phyloP scores from a whole-genome alignment of 2,329 filamentous ascomycete species.

The Penicillium verrucosum region DNA sequence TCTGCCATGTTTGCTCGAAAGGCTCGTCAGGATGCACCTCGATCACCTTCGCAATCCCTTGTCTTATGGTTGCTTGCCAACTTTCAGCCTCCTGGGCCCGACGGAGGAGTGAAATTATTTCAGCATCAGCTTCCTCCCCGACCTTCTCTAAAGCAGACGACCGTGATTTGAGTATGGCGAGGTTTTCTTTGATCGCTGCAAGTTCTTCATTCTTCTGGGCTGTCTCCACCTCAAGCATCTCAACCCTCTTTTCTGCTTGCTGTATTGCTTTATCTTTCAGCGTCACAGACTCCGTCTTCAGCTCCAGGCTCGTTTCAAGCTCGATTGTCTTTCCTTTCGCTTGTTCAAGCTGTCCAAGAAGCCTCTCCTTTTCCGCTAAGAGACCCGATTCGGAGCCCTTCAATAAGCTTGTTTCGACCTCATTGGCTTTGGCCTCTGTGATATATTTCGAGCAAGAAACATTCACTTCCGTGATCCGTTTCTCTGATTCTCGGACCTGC shows the following conservation, averaged over 20 bases:
- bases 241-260: conserved; percentile 14
- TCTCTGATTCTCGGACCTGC: conserved; percentile 22
- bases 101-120: conserved; percentile 25
- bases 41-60: conserved; percentile 17
- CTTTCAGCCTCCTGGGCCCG: conserved; percentile 27
- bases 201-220: conserved; percentile 33
- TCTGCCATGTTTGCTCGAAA: conserved; percentile 19
- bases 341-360: conserved; percentile 22
- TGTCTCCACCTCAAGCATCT: conserved; percentile 13
- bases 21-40: conserved; percentile 16
- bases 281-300: conserved; percentile 4
- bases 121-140: conserved; percentile 21
- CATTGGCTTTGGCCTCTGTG: conserved; percentile 12
- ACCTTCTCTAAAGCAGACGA: conserved; percentile 18
- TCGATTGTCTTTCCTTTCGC: conserved; percentile 18
- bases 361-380: conserved; percentile 13
- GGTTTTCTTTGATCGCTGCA: conserved; percentile 4
- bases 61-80: conserved; percentile 22
- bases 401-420: conserved; percentile 21
- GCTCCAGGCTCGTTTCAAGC: conserved; percentile 19
- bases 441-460: conserved; percentile 11
- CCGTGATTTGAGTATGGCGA: conserved; percentile 14
- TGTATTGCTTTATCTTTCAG: neutral
- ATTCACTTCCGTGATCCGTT: conserved; percentile 20
- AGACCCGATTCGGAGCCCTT: conserved; percentile 20